Base-by-base conservation (phyloP, 805 yeast genomes). In the Candida insectorum region DNA sequence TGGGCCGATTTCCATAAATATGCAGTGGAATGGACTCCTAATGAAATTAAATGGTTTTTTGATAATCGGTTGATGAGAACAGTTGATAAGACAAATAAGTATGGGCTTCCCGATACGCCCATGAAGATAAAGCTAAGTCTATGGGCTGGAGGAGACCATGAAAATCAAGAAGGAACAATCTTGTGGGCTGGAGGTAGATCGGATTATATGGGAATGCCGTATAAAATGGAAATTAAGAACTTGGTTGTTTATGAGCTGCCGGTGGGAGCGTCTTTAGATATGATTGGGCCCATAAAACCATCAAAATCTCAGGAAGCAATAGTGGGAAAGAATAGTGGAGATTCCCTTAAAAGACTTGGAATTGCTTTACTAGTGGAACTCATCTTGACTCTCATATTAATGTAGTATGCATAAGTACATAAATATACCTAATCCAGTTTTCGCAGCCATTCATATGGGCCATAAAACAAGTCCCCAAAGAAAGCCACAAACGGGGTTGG, bases 81-180 rank as follows among this genome's bases (percentile, higher is more conserved):
- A 3, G 38, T 61, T 3, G 26, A 16, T 8, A 36, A 40, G 3
- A 5, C 31, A n/a, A 43, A 47, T 23, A 35, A 36, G 1, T 58
- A 60, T 23, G 65, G 65, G 12, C 55, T 42, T 30, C 71, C 71
- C 6, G 16, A 36, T 3, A 51, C 64, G 10, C 72, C 72, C 24
- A 61, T 61, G 67, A 30, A 42, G 5, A 44, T 65, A 16, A 53
- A 52, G 33, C 37, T 63, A 16, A 60, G 69, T 39, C 39, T 64
- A 16, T 66, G 72, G 71, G 65, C 61, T 1, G 72, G 72, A 3
- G 70, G 72, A 0, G 71, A 64, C 32, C 45, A 44, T 8, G 32
- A 30, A 6, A 64, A 62, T 29, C 44, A 36, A 7, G 41, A 40
- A 14, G 72, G 71, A 5, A 65, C 72, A 3, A 53, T 64, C 12